Conservation (phyloP, 768 basidiomycete genomes). For the Mycena kentingensis region DNA sequence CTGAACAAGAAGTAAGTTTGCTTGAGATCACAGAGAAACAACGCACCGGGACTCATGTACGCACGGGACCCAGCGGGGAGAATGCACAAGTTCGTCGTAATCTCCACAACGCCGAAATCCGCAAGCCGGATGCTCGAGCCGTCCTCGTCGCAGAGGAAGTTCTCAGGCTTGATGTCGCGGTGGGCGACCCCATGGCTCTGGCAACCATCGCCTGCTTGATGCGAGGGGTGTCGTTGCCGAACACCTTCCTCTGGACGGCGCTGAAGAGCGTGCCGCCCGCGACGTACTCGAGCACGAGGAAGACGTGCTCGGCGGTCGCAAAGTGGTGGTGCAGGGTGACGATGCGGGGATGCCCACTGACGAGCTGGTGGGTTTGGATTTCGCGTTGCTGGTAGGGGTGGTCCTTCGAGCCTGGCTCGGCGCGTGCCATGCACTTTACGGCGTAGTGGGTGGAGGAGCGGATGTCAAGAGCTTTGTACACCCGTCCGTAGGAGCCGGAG, state of each 20-base stretch:
- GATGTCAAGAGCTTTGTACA: too few species aligned
- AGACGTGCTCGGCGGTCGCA: slow-evolving; percentile 51
- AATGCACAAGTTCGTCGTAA: slow-evolving; percentile 29
- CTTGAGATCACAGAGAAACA: too few species aligned
- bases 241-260: slow-evolving; percentile 40
- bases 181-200: slow-evolving; percentile 57
- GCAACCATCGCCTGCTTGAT: slow-evolving; percentile 54
- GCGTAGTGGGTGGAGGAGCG: too few species aligned
- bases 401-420: too few species aligned
- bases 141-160: slow-evolving; percentile 46
- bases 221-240: slow-evolving; percentile 45
- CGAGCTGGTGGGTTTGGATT: background rate
- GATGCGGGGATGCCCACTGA: slow-evolving; percentile 40
- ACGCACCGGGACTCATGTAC: slow-evolving; percentile 33
- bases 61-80: slow-evolving; percentile 33
- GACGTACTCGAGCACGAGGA: slow-evolving; percentile 43
- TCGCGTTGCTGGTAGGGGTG: too few species aligned
- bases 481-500: too few species aligned
- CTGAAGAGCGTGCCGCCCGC: slow-evolving; percentile 49
- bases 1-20: too few species aligned
- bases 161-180: slow-evolving; percentile 63
- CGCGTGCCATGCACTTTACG: too few species aligned
- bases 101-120: slow-evolving; percentile 60
- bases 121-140: slow-evolving; percentile 40
- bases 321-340: slow-evolving; percentile 49